Base-by-base conservation (phyloP, 2,329 filamentous ascomycete genomes). In the Penicillium sp. region DNA sequence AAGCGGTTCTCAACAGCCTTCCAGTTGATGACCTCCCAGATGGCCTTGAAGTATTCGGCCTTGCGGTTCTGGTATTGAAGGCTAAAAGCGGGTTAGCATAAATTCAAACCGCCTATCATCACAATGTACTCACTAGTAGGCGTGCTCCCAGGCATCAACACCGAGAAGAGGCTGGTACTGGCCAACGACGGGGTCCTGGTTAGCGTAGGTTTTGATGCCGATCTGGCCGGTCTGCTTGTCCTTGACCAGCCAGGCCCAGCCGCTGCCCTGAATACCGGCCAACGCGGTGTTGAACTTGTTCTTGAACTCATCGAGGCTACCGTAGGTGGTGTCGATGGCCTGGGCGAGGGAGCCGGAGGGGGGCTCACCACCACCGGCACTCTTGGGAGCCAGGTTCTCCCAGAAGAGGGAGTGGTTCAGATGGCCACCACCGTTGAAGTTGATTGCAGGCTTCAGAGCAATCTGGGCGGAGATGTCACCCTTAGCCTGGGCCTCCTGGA, bases 21-120 rank as follows among this genome's bases (percentile, higher is more conserved):
- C 93, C 93, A 97, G 87, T 96, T 96, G 77, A 96, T 82, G 51
- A 96, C 92, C 68, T 96, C 91, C 93, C 93, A 96, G 75, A 96
- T 89, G 59, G 91, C 91, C 70, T 85, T 85, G 79, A 96, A 96
- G 84, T 96, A 96, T 82, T 96, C 92, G 58, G 89, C 92, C 87
- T 96, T 96, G 78, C 92, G 89, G 84, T 96, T 96, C 86, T 96
- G 86, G 81, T 96, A 96, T 82, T 96, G 91, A 62, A 96, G 84
- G 81, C 84, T 86, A 59, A 52, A 27, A 10, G 40, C 39, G 16
- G 14, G 61, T 74, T 62, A 72, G 66, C 51, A 44, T 16, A 44
- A 31, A 35, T n/a, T 41, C 16, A 19, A 7, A 14, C 33, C 56
- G 37, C 60, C 59, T 31, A 6, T 41, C 10, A 31, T 36, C 4